These are phyloP conservation scores for Spathaspora boniae DNA, from an alignment of 805 yeast species.

Conservation along the genomic window DNA sequence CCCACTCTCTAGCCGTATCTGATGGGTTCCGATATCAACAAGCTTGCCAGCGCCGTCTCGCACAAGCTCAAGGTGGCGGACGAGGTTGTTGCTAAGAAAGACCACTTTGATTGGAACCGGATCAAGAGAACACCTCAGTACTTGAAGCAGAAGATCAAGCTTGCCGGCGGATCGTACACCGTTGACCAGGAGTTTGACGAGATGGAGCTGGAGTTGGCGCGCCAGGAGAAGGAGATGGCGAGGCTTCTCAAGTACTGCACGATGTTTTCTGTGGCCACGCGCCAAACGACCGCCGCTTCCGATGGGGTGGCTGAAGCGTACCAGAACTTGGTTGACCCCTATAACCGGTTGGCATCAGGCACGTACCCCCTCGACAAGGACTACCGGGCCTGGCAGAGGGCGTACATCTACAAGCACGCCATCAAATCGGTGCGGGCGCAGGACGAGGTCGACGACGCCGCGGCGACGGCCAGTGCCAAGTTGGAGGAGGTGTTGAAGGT, in stretches of 20 bases:
- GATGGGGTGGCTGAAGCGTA: conserved; percentile 5
- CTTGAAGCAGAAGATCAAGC: conserved; percentile 24
- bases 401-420: conserved; percentile 4
- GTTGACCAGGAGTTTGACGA: conserved; percentile 38
- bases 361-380: conserved; percentile 9
- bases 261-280: conserved; percentile 1
- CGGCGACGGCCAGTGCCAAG: conserved; percentile 11
- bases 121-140: conserved; percentile 30
- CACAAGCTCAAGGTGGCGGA: conserved; percentile 7
- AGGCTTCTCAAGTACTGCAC: conserved; percentile 14
- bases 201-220: conserved; percentile 17
- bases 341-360: conserved; percentile 5
- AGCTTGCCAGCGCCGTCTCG: conserved; percentile 7
- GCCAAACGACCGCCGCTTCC: not conserved
- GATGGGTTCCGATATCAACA: conserved; percentile 7
- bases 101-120: conserved; percentile 21
- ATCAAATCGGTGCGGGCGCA: conserved; percentile 5
- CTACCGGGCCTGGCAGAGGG: conserved; percentile 16
- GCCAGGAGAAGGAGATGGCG: conserved; percentile 15
- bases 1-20: not conserved
- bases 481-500: conserved; percentile 13
- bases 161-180: conserved; percentile 22
- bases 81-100: conserved; percentile 7
- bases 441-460: conserved; percentile 12
- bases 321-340: conserved; percentile 10